Conservation (phyloP, 1,284 basidiomycete species). For the Earliella scabrosa region DNA sequence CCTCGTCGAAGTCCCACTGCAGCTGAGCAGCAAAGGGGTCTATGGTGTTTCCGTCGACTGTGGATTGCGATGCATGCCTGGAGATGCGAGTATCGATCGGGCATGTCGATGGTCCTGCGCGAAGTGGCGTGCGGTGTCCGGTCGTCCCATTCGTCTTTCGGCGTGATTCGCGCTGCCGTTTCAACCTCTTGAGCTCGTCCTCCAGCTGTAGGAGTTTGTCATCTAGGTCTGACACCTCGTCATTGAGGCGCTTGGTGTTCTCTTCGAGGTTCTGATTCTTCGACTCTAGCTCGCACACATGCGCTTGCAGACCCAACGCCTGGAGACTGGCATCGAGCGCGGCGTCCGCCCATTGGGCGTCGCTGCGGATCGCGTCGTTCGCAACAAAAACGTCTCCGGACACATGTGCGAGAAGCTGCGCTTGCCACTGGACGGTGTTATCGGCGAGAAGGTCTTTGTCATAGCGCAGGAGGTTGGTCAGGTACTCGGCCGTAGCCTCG, state of each 20-base stretch:
- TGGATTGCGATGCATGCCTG: too few relatives aligned
- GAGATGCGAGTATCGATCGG: too few relatives aligned
- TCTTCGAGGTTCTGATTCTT: conserved; percentile 34
- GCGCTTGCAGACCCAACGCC: conserved; percentile 45
- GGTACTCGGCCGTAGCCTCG: conserved; percentile 44
- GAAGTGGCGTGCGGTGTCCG: neutral
- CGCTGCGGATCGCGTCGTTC: conserved; percentile 21
- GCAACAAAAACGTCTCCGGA: conserved; percentile 58
- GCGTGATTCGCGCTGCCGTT: neutral
- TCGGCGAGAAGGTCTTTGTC: conserved; percentile 50
- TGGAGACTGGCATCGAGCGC: conserved; percentile 53
- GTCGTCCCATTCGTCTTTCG: neutral
- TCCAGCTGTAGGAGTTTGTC: conserved; percentile 35
- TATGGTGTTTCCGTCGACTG: too few relatives aligned
- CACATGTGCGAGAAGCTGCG: conserved; percentile 60
- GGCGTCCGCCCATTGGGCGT: conserved; percentile 35
- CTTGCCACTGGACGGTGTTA: conserved; percentile 58
- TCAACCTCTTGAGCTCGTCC: conserved; percentile 17
- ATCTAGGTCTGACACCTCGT: conserved; percentile 30
- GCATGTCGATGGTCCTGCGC: neutral
- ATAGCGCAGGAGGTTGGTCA: conserved; percentile 52
- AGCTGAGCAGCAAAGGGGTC: conserved; percentile 36
- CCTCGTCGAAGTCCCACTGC: conserved; percentile 51
- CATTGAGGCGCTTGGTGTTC: conserved; percentile 36
- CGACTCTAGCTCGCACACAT: conserved; percentile 42